phyloP scores from a whole-genome alignment of 2,329 filamentous ascomycete genomes.

The Colletotrichum filicis region DNA sequence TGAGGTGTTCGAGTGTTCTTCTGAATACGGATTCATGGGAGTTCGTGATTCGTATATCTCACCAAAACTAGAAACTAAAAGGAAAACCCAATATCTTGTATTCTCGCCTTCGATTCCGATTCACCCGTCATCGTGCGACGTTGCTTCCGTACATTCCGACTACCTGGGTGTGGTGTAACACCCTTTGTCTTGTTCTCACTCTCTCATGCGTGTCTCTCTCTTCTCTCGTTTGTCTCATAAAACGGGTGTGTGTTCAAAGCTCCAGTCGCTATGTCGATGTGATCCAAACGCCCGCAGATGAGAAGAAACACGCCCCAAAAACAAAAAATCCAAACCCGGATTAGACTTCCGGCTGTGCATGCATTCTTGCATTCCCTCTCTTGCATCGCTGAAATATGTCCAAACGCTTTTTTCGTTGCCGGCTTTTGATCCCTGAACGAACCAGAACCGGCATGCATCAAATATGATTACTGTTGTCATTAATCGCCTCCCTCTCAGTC shows the following conservation, averaged over 20 bases:
- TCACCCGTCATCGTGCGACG: not conserved
- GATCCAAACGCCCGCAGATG: slow-evolving; percentile 16
- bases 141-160: not conserved
- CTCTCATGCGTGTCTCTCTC: too few relatives aligned
- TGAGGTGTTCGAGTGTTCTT: not conserved
- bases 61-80: not conserved
- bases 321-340: not conserved
- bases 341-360: slow-evolving; percentile 3
- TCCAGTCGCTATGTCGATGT: not conserved
- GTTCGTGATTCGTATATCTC: slow-evolving; percentile 8
- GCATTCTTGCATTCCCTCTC: not conserved
- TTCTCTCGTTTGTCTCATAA: slow-evolving; percentile 2
- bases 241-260: not conserved
- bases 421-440: not conserved
- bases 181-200: too few relatives aligned
- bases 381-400: not conserved
- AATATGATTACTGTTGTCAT: slow-evolving; percentile 1
- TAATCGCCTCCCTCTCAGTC: not conserved
- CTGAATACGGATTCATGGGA: not conserved
- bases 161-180: not conserved
- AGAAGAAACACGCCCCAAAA: not conserved
- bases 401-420: not conserved
- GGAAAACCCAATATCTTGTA: not conserved
- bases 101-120: not conserved
- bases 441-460: not conserved